phyloP scores from a whole-genome alignment of 805 yeast genomes.

The Candida nanaspora region DNA sequence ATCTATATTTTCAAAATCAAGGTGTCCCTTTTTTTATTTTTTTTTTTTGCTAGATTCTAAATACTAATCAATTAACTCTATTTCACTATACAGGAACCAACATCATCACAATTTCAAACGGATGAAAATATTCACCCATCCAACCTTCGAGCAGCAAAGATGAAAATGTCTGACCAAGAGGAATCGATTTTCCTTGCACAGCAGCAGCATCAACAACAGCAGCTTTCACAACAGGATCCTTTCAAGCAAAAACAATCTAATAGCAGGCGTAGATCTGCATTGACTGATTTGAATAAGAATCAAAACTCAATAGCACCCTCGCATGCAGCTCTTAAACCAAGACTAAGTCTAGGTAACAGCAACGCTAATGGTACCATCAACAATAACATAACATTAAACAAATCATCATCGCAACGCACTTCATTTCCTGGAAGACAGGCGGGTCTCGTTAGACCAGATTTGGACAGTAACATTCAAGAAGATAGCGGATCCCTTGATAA shows the following conservation, averaged over 20 bases:
- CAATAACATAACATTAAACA: constrained; percentile 4
- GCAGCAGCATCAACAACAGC: constrained; percentile 8
- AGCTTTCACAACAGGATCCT: constrained; percentile 4
- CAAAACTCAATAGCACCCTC: background rate
- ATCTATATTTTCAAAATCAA: too few species aligned
- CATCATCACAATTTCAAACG: constrained; percentile 18
- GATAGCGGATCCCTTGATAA: constrained; percentile 17
- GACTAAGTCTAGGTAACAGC: constrained; percentile 11
- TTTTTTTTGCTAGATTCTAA: background rate
- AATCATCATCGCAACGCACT: constrained; percentile 1
- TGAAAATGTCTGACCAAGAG: background rate
- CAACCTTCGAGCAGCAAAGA: background rate
- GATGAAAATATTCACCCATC: constrained; percentile 20
- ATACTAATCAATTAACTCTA: background rate
- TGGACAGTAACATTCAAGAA: constrained; percentile 17
- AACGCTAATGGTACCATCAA: constrained; percentile 6
- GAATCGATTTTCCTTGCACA: background rate
- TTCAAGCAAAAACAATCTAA: constrained; percentile 10
- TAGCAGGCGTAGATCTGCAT: constrained; percentile 19
- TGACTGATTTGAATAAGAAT: constrained; percentile 19
- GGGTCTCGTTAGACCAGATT: background rate
- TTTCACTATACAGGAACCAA: background rate
- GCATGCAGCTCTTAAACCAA: constrained; percentile 11
- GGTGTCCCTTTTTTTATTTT: background rate
- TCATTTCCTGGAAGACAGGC: background rate